phyloP scores from a whole-genome alignment of 1,284 basidiomycete genomes.

The Boletus sp. region DNA sequence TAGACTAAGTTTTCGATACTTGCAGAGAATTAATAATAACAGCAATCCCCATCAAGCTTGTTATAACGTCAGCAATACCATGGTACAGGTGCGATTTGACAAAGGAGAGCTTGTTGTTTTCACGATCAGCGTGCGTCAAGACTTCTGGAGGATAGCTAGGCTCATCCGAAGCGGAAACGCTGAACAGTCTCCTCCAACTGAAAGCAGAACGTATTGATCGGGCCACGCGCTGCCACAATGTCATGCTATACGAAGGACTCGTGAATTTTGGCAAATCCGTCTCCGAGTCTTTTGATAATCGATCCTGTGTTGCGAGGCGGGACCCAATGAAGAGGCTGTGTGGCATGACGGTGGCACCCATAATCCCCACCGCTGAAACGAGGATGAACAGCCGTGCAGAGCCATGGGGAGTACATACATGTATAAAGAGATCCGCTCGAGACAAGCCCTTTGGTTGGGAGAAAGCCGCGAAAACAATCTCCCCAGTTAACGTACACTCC shows the following conservation, averaged over 20 bases:
- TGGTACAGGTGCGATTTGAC: slow-evolving; percentile 80
- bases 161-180: slow-evolving; percentile 26
- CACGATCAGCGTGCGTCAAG: slow-evolving; percentile 53
- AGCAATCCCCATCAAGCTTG: slow-evolving; percentile 78
- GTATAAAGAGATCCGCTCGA: slow-evolving; percentile 75
- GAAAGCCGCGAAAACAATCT: slow-evolving; percentile 80
- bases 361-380: slow-evolving; percentile 74
- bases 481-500: slow-evolving; percentile 79
- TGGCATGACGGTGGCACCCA: slow-evolving; percentile 89
- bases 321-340: slow-evolving; percentile 92
- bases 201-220: slow-evolving; percentile 16
- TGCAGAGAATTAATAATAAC: slow-evolving; percentile 87
- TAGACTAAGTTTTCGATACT: slow-evolving; percentile 25
- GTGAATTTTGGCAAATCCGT: slow-evolving; percentile 18
- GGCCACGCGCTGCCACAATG: slow-evolving; percentile 15
- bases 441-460: slow-evolving; percentile 76
- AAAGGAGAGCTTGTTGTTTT: slow-evolving; percentile 72
- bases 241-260: slow-evolving; percentile 1
- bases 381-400: slow-evolving; percentile 9
- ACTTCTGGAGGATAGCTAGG: slow-evolving; percentile 27
- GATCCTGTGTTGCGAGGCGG: slow-evolving; percentile 80
- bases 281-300: slow-evolving; percentile 44
- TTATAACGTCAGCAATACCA: slow-evolving; percentile 68
- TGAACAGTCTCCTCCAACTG: slow-evolving; percentile 28
- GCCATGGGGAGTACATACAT: slow-evolving; percentile 47